A percentile compares a stretch with the other conserved stretches of the same genome.
These are phyloP conservation scores for Mycena metata DNA, from an alignment of 768 basidiomycete species.

Conservation along the genomic window DNA sequence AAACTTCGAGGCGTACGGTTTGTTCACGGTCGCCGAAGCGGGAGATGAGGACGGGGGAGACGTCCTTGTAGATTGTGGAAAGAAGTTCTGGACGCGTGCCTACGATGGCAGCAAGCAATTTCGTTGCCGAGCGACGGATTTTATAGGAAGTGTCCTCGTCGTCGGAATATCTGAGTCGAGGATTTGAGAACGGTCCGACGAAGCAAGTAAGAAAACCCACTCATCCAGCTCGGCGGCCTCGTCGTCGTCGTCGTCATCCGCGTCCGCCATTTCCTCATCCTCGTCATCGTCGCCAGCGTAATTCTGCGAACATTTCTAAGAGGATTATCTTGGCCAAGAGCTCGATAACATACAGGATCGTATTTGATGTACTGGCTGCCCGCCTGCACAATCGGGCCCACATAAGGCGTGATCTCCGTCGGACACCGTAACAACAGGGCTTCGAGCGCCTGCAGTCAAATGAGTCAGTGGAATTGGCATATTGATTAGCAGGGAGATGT, in stretches of 20 bases:
- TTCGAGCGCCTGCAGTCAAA: conserved; percentile 79
- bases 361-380: conserved; percentile 89
- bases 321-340: neutral
- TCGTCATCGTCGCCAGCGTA: conserved; percentile 65
- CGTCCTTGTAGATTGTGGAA: conserved; percentile 80
- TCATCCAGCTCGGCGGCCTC: conserved; percentile 86
- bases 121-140: conserved; percentile 93
- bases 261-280: conserved; percentile 73
- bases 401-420: conserved; percentile 80
- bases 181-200: conserved; percentile 26
- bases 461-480: conserved; percentile 6
- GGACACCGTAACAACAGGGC: conserved; percentile 87
- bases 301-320: conserved; percentile 50
- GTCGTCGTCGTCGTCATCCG: conserved; percentile 85
- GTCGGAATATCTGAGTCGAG: conserved; percentile 83
- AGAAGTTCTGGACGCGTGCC: conserved; percentile 93
- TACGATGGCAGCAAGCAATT: conserved; percentile 87
- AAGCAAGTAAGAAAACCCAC: conserved; percentile 55
- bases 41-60: conserved; percentile 91
- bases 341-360: conserved; percentile 79
- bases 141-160: conserved; percentile 99
- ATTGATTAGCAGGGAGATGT: conserved; percentile 16
- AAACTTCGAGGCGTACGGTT: conserved; percentile 92
- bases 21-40: conserved; percentile 96
- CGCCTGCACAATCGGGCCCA: conserved; percentile 75